A percentile compares a stretch with the other conserved stretches of the same genome.
Conservation (phyloP, 2,329 filamentous ascomycete genomes). For the Talaromyces sp. region DNA sequence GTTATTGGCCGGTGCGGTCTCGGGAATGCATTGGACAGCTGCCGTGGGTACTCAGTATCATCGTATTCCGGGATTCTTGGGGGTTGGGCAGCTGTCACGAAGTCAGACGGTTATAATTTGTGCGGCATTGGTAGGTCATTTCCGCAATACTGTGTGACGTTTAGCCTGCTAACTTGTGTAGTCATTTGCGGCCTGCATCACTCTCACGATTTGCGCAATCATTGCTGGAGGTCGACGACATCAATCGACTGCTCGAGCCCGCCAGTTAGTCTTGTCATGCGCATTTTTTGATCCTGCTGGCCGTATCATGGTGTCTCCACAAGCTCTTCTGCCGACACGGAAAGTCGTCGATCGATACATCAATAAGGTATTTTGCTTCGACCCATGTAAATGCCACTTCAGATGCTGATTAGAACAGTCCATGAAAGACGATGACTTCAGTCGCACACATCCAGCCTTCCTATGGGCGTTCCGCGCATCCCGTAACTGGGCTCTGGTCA, state of each 20-base stretch:
- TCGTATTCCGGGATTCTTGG: conserved; percentile 46
- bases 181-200: conserved; percentile 60
- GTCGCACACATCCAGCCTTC: conserved; percentile 72
- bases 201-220: conserved; percentile 56
- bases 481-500: conserved; percentile 69
- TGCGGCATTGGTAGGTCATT: conserved; percentile 59
- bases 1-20: conserved; percentile 69
- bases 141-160: neutral
- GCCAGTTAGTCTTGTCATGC: conserved; percentile 54
- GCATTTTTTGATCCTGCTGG: conserved; percentile 44
- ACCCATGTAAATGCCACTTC: neutral
- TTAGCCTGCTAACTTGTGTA: conserved; percentile 27
- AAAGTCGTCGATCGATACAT: conserved; percentile 78
- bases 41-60: conserved; percentile 67
- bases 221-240: conserved; percentile 53
- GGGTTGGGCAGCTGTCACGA: conserved; percentile 49
- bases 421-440: conserved; percentile 70
- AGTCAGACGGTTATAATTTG: conserved; percentile 71
- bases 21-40: conserved; percentile 85
- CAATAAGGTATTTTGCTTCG: conserved; percentile 51
- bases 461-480: conserved; percentile 84
- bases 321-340: conserved; percentile 45
- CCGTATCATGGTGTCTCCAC: conserved; percentile 45
- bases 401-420: conserved; percentile 33
- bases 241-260: conserved; percentile 56